A percentile compares a stretch with the other conserved stretches of the same genome.
Evolutionary conservation across 78 protist species (phyloP).

Genomic region (Dictyostelium intermedium): DNA sequence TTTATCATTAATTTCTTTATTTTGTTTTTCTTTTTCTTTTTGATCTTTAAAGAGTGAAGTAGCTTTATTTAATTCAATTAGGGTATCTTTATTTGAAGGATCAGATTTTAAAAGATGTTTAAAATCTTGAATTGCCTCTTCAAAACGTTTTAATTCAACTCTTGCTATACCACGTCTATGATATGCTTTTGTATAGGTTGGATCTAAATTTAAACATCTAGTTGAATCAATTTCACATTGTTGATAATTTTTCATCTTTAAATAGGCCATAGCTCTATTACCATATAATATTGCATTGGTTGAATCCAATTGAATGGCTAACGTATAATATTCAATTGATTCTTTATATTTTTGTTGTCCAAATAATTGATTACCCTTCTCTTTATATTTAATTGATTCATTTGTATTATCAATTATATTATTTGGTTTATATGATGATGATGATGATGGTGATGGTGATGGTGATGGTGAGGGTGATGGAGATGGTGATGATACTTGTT

Average conservation of each 20-base stretch:
- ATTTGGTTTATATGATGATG: not conserved
- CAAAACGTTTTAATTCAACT: constrained; percentile 23
- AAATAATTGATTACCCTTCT: constrained; percentile 48
- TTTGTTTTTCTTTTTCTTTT: not conserved
- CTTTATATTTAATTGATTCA: constrained; percentile 60
- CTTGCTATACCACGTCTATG: constrained; percentile 60
- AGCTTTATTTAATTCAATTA: constrained; percentile 21
- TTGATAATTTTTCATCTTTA: constrained; percentile 53
- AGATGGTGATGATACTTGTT: not conserved
- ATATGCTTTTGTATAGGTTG: constrained; percentile 27
- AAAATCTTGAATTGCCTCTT: constrained; percentile 48
- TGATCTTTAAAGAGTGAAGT: not conserved
- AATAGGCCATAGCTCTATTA: constrained; percentile 70
- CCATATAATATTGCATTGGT: constrained; percentile 45
- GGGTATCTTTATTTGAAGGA: constrained; percentile 33
- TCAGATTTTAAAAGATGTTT: not conserved
- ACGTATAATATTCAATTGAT: constrained; percentile 52
- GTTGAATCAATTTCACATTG: constrained; percentile 59
- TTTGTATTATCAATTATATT: not conserved
- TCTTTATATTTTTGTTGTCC: constrained; percentile 44
- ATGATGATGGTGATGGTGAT: not conserved
- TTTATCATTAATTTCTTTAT: not conserved
- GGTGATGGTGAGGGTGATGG: not conserved
- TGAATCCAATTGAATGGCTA: constrained; percentile 37
- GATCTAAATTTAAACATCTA: constrained; percentile 58